Evolutionary conservation across 2,329 filamentous ascomycete genomes (phyloP).

Genomic region (Rhinocladiella mackenziei): DNA sequence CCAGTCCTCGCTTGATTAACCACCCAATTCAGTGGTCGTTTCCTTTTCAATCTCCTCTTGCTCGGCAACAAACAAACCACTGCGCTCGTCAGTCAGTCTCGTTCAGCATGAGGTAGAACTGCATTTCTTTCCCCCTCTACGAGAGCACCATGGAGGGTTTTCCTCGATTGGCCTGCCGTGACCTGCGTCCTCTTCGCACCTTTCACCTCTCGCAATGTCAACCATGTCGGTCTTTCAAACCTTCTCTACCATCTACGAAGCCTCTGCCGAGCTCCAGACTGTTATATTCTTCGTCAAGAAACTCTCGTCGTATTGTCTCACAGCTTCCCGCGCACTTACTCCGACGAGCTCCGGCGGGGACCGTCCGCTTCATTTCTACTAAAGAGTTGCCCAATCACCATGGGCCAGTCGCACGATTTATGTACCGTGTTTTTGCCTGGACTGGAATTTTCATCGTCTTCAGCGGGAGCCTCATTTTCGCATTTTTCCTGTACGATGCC

Average conservation of each 20-base stretch:
- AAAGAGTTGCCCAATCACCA: conserved; percentile 34
- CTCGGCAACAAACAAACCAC: too few species aligned
- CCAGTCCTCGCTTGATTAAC: too few species aligned
- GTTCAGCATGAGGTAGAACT: conserved; percentile 19
- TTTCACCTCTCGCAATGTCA: conserved; percentile 8
- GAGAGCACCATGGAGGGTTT: conserved; percentile 22
- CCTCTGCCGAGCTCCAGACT: conserved; percentile 7
- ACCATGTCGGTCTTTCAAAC: background rate
- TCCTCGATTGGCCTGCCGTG: conserved; percentile 18
- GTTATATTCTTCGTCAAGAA: background rate
- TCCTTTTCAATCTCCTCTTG: too few species aligned
- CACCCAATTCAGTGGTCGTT: too few species aligned
- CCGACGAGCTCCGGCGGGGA: conserved; percentile 3
- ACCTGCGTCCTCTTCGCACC: conserved; percentile 10
- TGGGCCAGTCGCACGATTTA: conserved; percentile 47
- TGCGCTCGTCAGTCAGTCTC: too few species aligned
- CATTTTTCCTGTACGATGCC: conserved; percentile 91
- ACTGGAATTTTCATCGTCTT: conserved; percentile 73
- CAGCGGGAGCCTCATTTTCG: conserved; percentile 64
- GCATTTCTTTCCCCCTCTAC: conserved; percentile 2
- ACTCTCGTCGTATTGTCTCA: background rate
- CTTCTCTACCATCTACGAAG: conserved; percentile 8
- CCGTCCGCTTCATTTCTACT: conserved; percentile 31
- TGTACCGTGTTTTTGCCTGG: conserved; percentile 66
- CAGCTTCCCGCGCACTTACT: conserved; percentile 7